phyloP scores from a whole-genome alignment of 768 basidiomycete species.

The Boletus vermiculosoides region DNA sequence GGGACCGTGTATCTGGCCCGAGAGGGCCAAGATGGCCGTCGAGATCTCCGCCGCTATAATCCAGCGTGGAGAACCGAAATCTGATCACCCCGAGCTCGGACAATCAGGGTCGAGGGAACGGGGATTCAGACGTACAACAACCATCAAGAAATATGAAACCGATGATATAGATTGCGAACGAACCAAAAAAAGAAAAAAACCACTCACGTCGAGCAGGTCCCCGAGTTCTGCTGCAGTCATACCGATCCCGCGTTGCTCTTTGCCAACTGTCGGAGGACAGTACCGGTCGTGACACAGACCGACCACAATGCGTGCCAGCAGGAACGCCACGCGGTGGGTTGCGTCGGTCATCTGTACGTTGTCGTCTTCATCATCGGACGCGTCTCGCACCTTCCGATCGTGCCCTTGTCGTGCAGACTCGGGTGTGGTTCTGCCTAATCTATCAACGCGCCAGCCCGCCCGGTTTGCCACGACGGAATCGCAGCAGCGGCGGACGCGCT shows the following conservation, averaged over 20 bases:
- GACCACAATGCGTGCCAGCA: constrained; percentile 25
- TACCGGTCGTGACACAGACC: constrained; percentile 25
- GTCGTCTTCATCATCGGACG: constrained; percentile 3
- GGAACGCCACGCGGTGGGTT: constrained; percentile 17
- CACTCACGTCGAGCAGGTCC: constrained; percentile 34
- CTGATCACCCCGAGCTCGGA: constrained; percentile 7
- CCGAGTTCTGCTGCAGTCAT: constrained; percentile 33
- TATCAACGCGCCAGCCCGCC: constrained; percentile 2
- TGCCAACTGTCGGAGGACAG: constrained; percentile 2
- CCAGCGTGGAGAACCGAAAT: constrained; percentile 4
- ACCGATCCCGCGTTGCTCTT: constrained; percentile 13
- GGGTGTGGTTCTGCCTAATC: constrained; percentile 16
- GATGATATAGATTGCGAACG: not conserved
- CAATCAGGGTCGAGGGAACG: constrained; percentile 20
- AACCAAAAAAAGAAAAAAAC: not conserved
- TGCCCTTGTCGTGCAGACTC: constrained; percentile 2
- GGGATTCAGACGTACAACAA: not conserved
- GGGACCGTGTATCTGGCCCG: constrained; percentile 3
- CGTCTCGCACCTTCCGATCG: not conserved
- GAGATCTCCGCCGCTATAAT: constrained; percentile 19
- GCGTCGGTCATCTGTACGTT: not conserved
- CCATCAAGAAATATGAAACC: not conserved
- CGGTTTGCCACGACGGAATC: constrained; percentile 13
- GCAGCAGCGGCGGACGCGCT: constrained; percentile 25
- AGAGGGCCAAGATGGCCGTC: constrained; percentile 1